Evolutionary conservation across 2,329 filamentous ascomycete species (phyloP), one percentile per base, ranked within the genome.

Genomic region (Arthrinium puccinioides): DNA sequence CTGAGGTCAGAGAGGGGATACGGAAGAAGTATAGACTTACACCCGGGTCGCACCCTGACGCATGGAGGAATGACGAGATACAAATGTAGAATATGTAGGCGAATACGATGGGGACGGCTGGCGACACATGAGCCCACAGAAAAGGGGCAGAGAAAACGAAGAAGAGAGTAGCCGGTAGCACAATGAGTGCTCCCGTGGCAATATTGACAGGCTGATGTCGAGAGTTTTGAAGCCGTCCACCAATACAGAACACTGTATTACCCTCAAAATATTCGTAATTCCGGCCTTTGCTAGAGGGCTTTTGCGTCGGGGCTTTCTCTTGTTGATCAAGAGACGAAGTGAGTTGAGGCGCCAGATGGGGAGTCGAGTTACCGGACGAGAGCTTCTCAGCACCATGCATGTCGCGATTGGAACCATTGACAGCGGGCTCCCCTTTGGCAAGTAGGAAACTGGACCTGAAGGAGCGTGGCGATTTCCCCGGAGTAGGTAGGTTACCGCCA

Each of bases 261-360:
- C 92, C 92, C 30, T 86, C 77, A 53, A 96, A 97, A 59, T 95
- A 95, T 57, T 97, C 79, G 61, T 90, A 84, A 51, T 96, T 95
- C 47, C 74, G 82, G 36, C 85, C 80, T 15, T 33, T 33, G 4
- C 14, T 11, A 23, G 31, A 24, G 2, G 41, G 61, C 18, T 58
- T 47, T 31, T 64, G 64, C 19, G 64, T 47, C 15, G 15, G 4
- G 11, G 10, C 19, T 11, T 11, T 14, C n/a, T 26, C 24, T 9
- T 9, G 24, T 9, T 9, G 24, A 26, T 9, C 24, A 14, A 26
- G 24, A 14, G 14, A n/a, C 18, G n/a, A 9, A 24, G 9, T 15
- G 18, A 21, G 9, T 11, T 16, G 18, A 5, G 28, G 26, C 14
- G 26, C 21, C 35, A 84, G 69, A 32, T 72, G 74, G 3, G 87